These are phyloP conservation scores for Colletotrichum noveboracense DNA, from an alignment of 2,329 filamentous ascomycete genomes.

Conservation along the genomic window DNA sequence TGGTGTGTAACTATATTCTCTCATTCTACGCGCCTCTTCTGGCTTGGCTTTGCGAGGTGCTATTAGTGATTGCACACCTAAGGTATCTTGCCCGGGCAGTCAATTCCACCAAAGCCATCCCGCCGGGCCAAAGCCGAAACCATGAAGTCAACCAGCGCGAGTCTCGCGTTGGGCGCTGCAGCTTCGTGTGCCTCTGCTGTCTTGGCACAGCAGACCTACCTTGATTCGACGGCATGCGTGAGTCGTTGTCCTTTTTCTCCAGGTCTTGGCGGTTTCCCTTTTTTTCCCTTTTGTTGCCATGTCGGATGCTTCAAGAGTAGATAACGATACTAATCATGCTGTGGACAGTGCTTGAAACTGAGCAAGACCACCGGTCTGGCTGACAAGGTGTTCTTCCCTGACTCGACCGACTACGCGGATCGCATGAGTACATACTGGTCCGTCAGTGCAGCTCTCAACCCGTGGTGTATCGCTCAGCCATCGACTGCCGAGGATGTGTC, in stretches of 20 bases:
- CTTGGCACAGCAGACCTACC: not conserved
- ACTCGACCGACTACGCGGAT: conserved; percentile 29
- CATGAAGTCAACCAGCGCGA: accelerated
- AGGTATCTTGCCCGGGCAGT: not conserved
- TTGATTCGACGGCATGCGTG: not conserved
- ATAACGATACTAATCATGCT: not conserved
- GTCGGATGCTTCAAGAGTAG: not conserved
- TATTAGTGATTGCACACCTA: not conserved
- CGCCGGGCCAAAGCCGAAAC: not conserved
- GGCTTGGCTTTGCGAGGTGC: not conserved
- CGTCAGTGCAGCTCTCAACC: conserved; percentile 35
- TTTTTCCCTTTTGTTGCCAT: not conserved
- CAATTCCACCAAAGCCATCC: not conserved
- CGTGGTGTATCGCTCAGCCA: conserved; percentile 41
- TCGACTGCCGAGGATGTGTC: conserved; percentile 39
- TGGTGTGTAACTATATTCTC: not conserved
- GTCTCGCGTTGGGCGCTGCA: not conserved
- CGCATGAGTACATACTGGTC: conserved; percentile 42
- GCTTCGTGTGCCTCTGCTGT: not conserved
- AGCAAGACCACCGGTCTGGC: conserved; percentile 25
- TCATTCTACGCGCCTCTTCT: not conserved
- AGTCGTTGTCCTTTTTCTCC: not conserved
- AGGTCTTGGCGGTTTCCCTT: not conserved
- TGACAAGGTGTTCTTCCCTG: conserved; percentile 33
- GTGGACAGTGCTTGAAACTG: conserved; percentile 31